These are phyloP conservation scores for Andrographis paniculata DNA, from an alignment of 305 asterid genomes.

Conservation along the genomic window DNA sequence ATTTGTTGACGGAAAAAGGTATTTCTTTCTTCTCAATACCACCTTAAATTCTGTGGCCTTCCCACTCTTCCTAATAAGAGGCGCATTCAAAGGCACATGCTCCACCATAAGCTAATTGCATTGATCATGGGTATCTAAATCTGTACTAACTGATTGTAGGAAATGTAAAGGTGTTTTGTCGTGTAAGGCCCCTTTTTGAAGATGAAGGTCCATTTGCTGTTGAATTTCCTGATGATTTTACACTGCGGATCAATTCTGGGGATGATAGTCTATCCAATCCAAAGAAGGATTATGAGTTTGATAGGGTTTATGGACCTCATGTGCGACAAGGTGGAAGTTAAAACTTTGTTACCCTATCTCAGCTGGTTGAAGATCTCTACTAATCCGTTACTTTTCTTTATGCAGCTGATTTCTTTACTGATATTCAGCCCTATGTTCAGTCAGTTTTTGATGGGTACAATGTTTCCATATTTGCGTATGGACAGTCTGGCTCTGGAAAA, in stretches of 20 bases:
- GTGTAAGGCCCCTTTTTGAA: constrained; percentile 93
- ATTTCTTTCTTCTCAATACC: constrained; percentile 18
- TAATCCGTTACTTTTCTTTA: constrained; percentile 27
- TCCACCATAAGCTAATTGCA: constrained; percentile 11
- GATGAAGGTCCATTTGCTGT: constrained; percentile 81
- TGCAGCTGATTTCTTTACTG: constrained; percentile 91
- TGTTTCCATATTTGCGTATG: constrained; percentile 80
- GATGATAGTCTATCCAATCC: constrained; percentile 72
- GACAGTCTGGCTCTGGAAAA: constrained; percentile 86
- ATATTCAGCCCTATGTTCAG: constrained; percentile 96
- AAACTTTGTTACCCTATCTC: constrained; percentile 15
- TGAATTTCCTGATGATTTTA: constrained; percentile 87
- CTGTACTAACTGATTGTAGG: constrained; percentile 47
- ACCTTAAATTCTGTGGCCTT: constrained; percentile 12
- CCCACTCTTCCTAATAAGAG: constrained; percentile 7
- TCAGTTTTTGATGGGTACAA: constrained; percentile 98
- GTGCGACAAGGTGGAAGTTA: constrained; percentile 72
- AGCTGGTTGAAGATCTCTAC: constrained; percentile 22
- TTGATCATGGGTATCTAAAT: constrained; percentile 17
- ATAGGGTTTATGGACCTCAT: constrained; percentile 98
- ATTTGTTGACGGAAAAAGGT: constrained; percentile 91
- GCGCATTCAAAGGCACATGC: constrained; percentile 10
- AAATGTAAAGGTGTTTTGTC: constrained; percentile 84
- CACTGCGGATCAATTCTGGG: constrained; percentile 68
- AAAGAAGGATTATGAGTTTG: constrained; percentile 96